These are phyloP conservation scores for Linum tenue DNA, from an alignment of 345 rosid species.

Conservation along the genomic window DNA sequence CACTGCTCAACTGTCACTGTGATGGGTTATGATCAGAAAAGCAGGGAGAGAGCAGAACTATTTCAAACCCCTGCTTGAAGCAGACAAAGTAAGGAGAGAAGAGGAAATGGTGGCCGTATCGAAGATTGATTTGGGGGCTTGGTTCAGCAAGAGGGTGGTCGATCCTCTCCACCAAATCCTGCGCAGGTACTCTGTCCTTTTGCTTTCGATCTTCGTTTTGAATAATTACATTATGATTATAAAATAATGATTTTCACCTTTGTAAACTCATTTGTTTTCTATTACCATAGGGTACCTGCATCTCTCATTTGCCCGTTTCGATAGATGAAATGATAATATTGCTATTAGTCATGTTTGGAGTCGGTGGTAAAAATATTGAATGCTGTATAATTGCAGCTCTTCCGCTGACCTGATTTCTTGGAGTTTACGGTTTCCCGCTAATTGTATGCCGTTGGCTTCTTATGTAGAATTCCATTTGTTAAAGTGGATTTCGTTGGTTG, in stretches of 20 bases:
- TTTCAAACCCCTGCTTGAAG: not conserved
- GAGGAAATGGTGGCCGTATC: constrained; percentile 22
- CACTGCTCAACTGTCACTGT: too few relatives aligned
- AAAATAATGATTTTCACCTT: not conserved
- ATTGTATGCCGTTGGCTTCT: not conserved
- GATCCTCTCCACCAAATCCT: constrained; percentile 74
- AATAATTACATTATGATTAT: not conserved
- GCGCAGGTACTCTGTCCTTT: constrained; percentile 36
- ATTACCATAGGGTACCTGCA: not conserved
- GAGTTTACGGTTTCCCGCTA: not conserved
- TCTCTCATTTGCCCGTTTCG: not conserved
- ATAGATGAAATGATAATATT: not conserved
- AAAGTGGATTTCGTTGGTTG: not conserved
- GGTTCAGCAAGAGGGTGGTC: constrained; percentile 48
- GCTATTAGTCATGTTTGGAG: not conserved
- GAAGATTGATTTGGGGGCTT: constrained; percentile 23
- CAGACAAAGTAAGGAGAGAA: not conserved
- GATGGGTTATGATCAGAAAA: too few relatives aligned
- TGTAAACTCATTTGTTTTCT: not conserved
- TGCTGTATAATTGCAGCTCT: not conserved
- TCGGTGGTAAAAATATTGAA: not conserved
- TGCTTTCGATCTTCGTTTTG: not conserved
- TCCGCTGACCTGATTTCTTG: not conserved
- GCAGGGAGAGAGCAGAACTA: not conserved
- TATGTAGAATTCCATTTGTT: not conserved